Evolutionary conservation across 257 asterid species (phyloP).

Genomic region (Buddleja alternifolia): DNA sequence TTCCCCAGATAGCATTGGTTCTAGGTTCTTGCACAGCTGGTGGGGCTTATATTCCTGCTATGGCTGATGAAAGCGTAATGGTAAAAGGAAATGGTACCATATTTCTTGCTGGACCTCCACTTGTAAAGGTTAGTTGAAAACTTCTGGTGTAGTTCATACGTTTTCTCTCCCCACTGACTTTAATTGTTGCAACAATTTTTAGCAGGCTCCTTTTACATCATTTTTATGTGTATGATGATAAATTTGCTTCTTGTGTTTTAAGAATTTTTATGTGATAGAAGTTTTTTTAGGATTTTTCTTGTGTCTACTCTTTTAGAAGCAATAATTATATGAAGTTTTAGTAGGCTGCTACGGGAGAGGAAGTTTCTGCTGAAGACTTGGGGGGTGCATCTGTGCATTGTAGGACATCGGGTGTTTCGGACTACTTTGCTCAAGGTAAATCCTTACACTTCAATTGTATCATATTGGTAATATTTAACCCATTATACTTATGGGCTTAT

Average conservation of each 20-base stretch:
- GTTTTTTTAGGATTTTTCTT: not conserved
- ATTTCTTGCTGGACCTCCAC: slow-evolving; percentile 99
- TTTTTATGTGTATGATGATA: slow-evolving; percentile 1
- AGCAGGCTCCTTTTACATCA: not conserved
- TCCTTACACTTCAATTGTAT: not conserved
- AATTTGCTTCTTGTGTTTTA: slow-evolving; percentile 22
- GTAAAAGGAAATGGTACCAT: slow-evolving; percentile 98
- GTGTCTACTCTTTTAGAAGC: slow-evolving; percentile 24
- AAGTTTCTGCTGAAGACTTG: slow-evolving; percentile 93
- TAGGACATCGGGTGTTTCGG: slow-evolving; percentile 95
- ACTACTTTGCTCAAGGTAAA: slow-evolving; percentile 94
- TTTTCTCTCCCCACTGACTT: not conserved
- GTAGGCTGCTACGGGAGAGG: slow-evolving; percentile 99
- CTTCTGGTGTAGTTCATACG: not conserved
- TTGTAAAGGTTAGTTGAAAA: slow-evolving; percentile 77
- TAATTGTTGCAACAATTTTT: not conserved
- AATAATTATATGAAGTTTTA: slow-evolving; percentile 36
- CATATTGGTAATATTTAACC: not conserved
- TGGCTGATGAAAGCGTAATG: slow-evolving; percentile 99
- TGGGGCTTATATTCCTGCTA: slow-evolving; percentile 99
- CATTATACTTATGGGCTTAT: slow-evolving; percentile 19
- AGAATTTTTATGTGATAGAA: not conserved
- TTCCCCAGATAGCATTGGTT: slow-evolving; percentile 94
- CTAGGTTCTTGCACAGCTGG: slow-evolving; percentile 99
- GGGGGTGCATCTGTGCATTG: slow-evolving; percentile 98